Evolutionary conservation across 2,329 filamentous ascomycete species (phyloP).

Genomic region (Aspergillus alliaceus): DNA sequence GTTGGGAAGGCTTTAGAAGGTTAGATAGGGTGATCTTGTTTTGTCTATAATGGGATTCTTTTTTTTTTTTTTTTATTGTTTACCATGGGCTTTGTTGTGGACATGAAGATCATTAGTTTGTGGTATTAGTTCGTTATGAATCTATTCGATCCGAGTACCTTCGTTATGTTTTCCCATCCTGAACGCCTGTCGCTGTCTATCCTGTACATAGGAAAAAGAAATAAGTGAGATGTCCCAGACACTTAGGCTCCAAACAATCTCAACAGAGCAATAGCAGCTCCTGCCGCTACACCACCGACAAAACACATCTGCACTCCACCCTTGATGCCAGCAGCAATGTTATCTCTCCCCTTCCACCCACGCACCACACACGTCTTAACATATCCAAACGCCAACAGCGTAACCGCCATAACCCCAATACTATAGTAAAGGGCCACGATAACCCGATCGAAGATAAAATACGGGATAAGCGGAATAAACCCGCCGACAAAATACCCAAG

Average conservation of each 20-base stretch:
- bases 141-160: neutral
- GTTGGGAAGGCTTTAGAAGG: slow-evolving; percentile 62
- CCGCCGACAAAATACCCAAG: slow-evolving; percentile 70
- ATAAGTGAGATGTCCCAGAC: slow-evolving; percentile 9
- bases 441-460: slow-evolving; percentile 58
- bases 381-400: slow-evolving; percentile 44
- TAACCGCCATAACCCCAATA: slow-evolving; percentile 43
- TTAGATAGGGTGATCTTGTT: slow-evolving; percentile 5
- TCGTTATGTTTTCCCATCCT: neutral
- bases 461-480: slow-evolving; percentile 69
- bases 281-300: slow-evolving; percentile 65
- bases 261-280: slow-evolving; percentile 64
- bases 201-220: slow-evolving; percentile 3
- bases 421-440: slow-evolving; percentile 51
- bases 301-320: slow-evolving; percentile 65
- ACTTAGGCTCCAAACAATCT: slow-evolving; percentile 49
- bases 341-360: slow-evolving; percentile 46
- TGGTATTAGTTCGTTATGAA: neutral
- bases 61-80: slow-evolving; percentile 1
- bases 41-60: slow-evolving; percentile 8
- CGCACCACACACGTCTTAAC: slow-evolving; percentile 47
- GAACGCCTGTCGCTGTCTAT: slow-evolving; percentile 6
- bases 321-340: slow-evolving; percentile 55
- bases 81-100: neutral
- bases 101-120: neutral